Conservation (phyloP, 805 yeast genomes). For the Lipomyces kockii region DNA sequence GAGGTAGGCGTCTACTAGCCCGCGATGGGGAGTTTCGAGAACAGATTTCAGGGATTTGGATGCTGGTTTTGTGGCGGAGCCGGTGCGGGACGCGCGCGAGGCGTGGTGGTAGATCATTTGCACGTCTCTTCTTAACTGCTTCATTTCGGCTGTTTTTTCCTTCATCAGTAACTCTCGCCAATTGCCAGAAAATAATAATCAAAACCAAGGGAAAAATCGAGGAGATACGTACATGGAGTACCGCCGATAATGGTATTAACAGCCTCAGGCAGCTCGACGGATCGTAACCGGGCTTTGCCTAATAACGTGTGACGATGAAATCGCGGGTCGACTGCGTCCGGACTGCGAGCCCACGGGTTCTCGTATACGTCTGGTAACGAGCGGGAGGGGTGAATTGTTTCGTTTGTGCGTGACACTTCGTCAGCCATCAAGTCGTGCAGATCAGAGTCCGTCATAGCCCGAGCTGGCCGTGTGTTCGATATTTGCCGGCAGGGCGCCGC, state of each 20-base stretch:
- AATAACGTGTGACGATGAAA: constrained; percentile 27
- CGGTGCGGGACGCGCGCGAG: not conserved
- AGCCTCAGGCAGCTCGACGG: constrained; percentile 18
- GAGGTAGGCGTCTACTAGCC: constrained; percentile 72
- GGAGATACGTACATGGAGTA: constrained; percentile 14
- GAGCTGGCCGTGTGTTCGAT: not conserved
- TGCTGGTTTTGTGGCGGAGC: not conserved
- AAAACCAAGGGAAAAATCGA: not conserved
- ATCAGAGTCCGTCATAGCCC: not conserved
- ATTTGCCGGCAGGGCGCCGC: not conserved
- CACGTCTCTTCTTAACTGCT: constrained; percentile 18
- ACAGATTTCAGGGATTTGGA: not conserved
- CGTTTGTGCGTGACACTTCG: not conserved
- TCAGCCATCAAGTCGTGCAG: not conserved
- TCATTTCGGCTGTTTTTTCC: constrained; percentile 16
- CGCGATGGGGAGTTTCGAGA: constrained; percentile 18
- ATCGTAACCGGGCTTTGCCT: constrained; percentile 22
- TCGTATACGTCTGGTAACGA: constrained; percentile 19
- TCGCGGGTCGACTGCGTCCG: constrained; percentile 12
- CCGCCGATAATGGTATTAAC: constrained; percentile 26
- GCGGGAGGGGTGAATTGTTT: constrained; percentile 8
- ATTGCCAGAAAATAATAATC: no score
- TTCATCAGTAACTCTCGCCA: constrained; percentile 1
- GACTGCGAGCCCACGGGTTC: constrained; percentile 13
- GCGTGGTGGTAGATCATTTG: constrained; percentile 17